Conservation (phyloP, 768 basidiomycete species). For the Mrakia gelida region DNA sequence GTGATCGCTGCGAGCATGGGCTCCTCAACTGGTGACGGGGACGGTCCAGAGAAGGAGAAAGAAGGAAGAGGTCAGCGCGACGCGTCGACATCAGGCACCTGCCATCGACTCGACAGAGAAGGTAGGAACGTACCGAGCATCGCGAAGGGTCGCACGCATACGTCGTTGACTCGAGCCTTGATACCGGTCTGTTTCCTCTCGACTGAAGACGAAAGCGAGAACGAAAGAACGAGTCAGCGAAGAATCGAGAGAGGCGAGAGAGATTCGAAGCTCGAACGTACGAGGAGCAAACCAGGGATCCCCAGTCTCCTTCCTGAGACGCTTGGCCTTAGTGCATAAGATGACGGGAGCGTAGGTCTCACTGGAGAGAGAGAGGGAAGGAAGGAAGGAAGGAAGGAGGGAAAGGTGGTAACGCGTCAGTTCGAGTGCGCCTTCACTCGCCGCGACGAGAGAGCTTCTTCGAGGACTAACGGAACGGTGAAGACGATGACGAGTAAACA, state of each 20-base stretch:
- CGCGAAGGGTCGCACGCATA: slow-evolving; percentile 44
- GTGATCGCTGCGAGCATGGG: slow-evolving; percentile 37
- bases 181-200: slow-evolving; percentile 31
- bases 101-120: too few relatives aligned
- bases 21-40: slow-evolving; percentile 36
- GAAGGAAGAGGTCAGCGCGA: too few relatives aligned
- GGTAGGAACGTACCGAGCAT: slow-evolving; percentile 34
- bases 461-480: slow-evolving; percentile 6
- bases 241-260: neutral
- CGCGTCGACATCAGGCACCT: too few relatives aligned
- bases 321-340: slow-evolving; percentile 42
- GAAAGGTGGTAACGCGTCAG: too few relatives aligned
- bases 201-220: neutral
- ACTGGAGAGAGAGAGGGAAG: neutral
- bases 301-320: slow-evolving; percentile 41
- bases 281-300: slow-evolving; percentile 43
- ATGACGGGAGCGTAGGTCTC: slow-evolving; percentile 46
- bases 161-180: slow-evolving; percentile 37
- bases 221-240: neutral
- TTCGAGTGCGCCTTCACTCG: neutral
- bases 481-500: slow-evolving; percentile 33
- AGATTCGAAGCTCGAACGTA: slow-evolving; percentile 18
- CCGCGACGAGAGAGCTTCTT: neutral
- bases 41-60: too few relatives aligned
- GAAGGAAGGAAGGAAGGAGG: too few relatives aligned